phyloP scores from a whole-genome alignment of 495 filamentous ascomycete species.

The Penicillium subrubescens region DNA sequence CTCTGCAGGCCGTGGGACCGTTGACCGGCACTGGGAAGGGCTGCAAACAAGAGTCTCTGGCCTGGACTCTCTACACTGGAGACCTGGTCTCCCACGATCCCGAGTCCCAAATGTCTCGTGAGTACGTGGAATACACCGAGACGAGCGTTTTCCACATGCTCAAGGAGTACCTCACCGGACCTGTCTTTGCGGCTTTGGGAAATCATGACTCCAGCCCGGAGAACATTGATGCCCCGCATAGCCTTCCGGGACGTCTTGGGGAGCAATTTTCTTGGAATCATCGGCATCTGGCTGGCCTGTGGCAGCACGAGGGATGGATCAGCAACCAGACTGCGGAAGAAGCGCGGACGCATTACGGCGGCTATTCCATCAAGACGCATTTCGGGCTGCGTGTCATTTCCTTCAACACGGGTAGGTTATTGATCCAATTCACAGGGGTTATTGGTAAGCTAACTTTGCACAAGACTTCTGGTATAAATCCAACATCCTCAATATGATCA shows the following conservation, averaged over 20 bases:
- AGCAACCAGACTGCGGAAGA: conserved; percentile 39
- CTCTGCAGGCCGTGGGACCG: conserved; percentile 57
- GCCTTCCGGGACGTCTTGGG: conserved; percentile 53
- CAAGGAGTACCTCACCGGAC: conserved; percentile 57
- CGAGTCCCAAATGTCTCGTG: conserved; percentile 45
- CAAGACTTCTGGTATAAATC: conserved; percentile 53
- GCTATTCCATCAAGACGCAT: conserved; percentile 53
- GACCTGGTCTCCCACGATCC: conserved; percentile 59
- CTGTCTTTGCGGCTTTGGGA: conserved; percentile 54
- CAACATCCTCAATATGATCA: conserved; percentile 51
- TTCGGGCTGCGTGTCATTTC: conserved; percentile 53
- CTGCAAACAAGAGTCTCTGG: conserved; percentile 40
- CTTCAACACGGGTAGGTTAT: conserved; percentile 51
- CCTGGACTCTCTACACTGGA: conserved; percentile 57
- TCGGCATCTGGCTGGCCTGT: conserved; percentile 51
- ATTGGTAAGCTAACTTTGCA: conserved; percentile 21
- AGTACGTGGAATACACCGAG: conserved; percentile 54
- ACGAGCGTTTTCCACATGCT: conserved; percentile 53
- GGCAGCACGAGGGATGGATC: conserved; percentile 57
- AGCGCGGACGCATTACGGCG: conserved; percentile 51
- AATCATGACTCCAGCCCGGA: conserved; percentile 60
- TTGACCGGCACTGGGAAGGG: conserved; percentile 53
- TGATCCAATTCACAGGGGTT: neutral
- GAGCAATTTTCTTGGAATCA: conserved; percentile 61
- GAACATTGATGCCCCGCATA: conserved; percentile 52